phyloP scores from a whole-genome alignment of 2,329 filamentous ascomycete genomes.

The Onygenales sp. region DNA sequence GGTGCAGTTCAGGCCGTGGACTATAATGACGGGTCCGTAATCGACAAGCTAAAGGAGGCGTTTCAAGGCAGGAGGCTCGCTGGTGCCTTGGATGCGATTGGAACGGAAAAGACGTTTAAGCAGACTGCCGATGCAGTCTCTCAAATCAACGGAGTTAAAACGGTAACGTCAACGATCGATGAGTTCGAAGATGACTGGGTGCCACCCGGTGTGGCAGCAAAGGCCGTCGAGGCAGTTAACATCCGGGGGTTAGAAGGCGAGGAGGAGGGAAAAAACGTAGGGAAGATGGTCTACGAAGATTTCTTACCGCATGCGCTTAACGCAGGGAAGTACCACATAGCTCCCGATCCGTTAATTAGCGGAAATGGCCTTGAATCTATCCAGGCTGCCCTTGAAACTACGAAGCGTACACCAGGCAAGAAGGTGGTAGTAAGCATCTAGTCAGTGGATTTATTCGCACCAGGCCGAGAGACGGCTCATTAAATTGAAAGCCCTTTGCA shows the following conservation, averaged over 20 bases:
- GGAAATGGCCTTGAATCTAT: conserved; percentile 35
- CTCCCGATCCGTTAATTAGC: conserved; percentile 31
- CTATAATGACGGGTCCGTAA: conserved; percentile 27
- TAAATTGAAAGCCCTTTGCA: not conserved
- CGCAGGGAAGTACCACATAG: conserved; percentile 25
- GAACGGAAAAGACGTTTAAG: conserved; percentile 4
- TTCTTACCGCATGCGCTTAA: conserved; percentile 32
- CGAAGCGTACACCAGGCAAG: conserved; percentile 33
- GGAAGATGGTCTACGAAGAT: conserved; percentile 27
- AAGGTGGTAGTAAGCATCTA: conserved; percentile 31
- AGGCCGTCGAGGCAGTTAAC: conserved; percentile 10
- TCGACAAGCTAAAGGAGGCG: conserved; percentile 20
- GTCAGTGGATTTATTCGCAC: not conserved
- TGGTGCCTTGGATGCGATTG: conserved; percentile 10
- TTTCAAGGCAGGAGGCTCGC: conserved; percentile 13
- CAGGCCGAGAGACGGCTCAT: not conserved
- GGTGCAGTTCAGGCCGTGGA: conserved; percentile 38
- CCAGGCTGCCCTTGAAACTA: conserved; percentile 31
- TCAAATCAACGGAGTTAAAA: conserved; percentile 5
- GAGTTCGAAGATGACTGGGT: not conserved
- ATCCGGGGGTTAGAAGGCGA: not conserved
- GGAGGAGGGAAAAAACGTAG: conserved; percentile 11
- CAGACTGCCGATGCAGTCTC: conserved; percentile 13
- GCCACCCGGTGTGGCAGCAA: conserved; percentile 11
- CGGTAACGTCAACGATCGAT: not conserved